Base-by-base conservation (phyloP, 768 basidiomycete genomes). In the Lactarius hengduanensis region DNA sequence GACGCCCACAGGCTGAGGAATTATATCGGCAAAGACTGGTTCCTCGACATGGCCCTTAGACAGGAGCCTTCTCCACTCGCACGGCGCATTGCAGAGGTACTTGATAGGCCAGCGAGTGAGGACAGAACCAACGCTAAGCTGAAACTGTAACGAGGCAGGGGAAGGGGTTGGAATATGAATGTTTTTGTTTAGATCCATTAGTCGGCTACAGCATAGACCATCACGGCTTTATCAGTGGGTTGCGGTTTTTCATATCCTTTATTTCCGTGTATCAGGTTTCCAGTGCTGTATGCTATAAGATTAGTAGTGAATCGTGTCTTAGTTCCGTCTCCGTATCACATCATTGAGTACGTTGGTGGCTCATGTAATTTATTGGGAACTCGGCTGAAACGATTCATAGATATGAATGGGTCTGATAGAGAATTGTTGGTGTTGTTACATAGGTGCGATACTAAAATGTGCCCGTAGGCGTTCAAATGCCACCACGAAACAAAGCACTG, bases 21-120 rank as follows among this genome's bases (percentile, higher is more conserved):
- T 75, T 96, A 96, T 74, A 95, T 96, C 86, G 90, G 90, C 78
- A 96, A 94, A 73, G 84, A 88, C 13, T 96, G 94, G 94, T 96
- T 96, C 78, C 77, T 94, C 68, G 80, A 87, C 68, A 85, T 89
- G 71, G 85, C 87, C 5, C 76, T 89, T 70, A 76, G 81, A 50
- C 76, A 80, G 0, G 82, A 84, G 65, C 82, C 84, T 0, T 82
- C 88, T 3, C 78, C 82, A 5, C 78, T 88, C 38, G 82, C 86
- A 22, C 74, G 75, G 3, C 74, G 74, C 30, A 88, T 91, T 69
- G 74, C 81, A 0, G 70, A 75, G 22, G 73, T 81, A 18, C 70
- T 84, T 55, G 73, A 73, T 20, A 56, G 38, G 41, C 57, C 69
- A 20, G 26, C 34, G 11, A 32, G 34, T 32, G 59, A 54, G 32